Evolutionary conservation across 805 yeast genomes (phyloP).

Genomic region (Yueomyces sp.): DNA sequence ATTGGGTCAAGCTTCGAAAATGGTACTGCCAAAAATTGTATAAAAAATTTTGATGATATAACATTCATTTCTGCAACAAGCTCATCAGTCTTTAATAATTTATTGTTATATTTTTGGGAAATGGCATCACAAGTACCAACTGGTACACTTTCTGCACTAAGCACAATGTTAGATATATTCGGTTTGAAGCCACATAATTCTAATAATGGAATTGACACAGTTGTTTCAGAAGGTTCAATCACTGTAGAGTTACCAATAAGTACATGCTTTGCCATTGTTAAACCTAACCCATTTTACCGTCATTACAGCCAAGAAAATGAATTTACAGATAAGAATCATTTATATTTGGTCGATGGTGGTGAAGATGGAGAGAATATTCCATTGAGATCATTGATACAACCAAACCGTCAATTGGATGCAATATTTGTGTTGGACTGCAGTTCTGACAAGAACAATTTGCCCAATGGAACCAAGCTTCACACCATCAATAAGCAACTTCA

Average conservation of each 20-base stretch:
- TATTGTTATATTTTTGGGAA: slow-evolving; percentile 36
- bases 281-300: slow-evolving; percentile 48
- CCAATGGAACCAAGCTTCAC: slow-evolving; percentile 43
- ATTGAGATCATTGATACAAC: slow-evolving; percentile 47
- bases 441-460: slow-evolving; percentile 39
- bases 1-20: slow-evolving; percentile 36
- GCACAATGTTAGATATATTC: slow-evolving; percentile 19
- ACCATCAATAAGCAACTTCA: slow-evolving; percentile 20
- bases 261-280: slow-evolving; percentile 41
- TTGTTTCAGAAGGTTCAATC: background rate
- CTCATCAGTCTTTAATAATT: slow-evolving; percentile 46
- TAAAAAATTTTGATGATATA: slow-evolving; percentile 41
- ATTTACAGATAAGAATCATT: slow-evolving; percentile 19
- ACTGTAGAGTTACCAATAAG: background rate
- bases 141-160: slow-evolving; percentile 24
- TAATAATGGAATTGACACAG: background rate
- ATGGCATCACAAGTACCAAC: slow-evolving; percentile 20
- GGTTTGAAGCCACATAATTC: slow-evolving; percentile 5
- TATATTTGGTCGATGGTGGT: slow-evolving; percentile 65
- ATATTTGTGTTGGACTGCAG: slow-evolving; percentile 50
- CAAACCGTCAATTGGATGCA: slow-evolving; percentile 46
- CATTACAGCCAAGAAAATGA: slow-evolving; percentile 13
- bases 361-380: slow-evolving; percentile 69
- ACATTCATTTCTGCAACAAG: slow-evolving; percentile 53
- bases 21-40: slow-evolving; percentile 34